A percentile compares a stretch with the other conserved stretches of the same genome.
phyloP scores from a whole-genome alignment of 2,329 filamentous ascomycete genomes.

The Alternaria dauci region DNA sequence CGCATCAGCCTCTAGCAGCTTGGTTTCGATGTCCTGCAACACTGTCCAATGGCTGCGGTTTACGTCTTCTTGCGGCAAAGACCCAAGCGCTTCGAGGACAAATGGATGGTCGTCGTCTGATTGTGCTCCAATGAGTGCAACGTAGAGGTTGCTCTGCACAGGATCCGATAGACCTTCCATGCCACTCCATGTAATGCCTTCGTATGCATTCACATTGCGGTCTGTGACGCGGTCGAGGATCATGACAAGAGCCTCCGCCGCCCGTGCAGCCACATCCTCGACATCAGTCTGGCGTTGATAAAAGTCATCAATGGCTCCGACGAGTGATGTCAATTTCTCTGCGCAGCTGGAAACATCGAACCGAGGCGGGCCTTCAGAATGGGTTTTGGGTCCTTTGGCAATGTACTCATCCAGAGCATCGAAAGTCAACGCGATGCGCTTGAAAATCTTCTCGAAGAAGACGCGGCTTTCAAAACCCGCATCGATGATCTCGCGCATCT shows the following conservation, averaged over 20 bases:
- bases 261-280: conserved; percentile 34
- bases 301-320: conserved; percentile 40
- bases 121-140: conserved; percentile 39
- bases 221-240: conserved; percentile 46
- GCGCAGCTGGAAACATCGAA: conserved; percentile 44
- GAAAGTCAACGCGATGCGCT: conserved; percentile 40
- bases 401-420: conserved; percentile 44
- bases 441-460: conserved; percentile 49
- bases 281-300: conserved; percentile 34
- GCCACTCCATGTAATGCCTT: conserved; percentile 38
- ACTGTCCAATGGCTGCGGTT: conserved; percentile 42
- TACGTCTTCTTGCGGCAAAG: conserved; percentile 43
- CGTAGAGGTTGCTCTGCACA: conserved; percentile 43
- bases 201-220: conserved; percentile 46
- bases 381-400: conserved; percentile 34
- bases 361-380: conserved; percentile 30
- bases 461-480: conserved; percentile 44
- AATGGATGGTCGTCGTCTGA: conserved; percentile 31
- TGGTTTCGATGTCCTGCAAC: conserved; percentile 37
- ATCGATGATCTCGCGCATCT: conserved; percentile 41
- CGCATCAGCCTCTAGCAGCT: conserved; percentile 34
- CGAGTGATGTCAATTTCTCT: conserved; percentile 37
- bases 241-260: conserved; percentile 41
- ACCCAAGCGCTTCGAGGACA: conserved; percentile 39
- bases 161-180: conserved; percentile 36